phyloP scores from a whole-genome alignment of 768 basidiomycete genomes.

The Pholiota conissans region DNA sequence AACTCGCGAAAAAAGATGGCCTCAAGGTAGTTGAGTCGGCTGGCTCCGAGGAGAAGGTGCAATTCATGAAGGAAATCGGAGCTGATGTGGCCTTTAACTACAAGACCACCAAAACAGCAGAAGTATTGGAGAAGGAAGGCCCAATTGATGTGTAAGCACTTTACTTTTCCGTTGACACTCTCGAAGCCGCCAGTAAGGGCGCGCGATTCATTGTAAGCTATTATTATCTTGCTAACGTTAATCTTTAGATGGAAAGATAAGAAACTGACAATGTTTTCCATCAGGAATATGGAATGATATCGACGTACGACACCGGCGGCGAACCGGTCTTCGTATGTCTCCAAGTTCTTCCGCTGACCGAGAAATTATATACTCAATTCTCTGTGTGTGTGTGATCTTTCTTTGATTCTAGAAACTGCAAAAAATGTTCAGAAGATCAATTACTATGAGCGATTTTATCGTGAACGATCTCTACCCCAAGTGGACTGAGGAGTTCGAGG shows the following conservation, averaged over 20 bases:
- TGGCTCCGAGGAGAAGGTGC: constrained; percentile 71
- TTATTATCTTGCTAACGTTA: background rate
- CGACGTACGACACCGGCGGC: constrained; percentile 33
- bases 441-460: constrained; percentile 38
- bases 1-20: constrained; percentile 51
- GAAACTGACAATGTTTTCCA: background rate
- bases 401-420: constrained; percentile 35
- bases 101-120: constrained; percentile 54
- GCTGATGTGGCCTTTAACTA: constrained; percentile 75
- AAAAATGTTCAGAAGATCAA: constrained; percentile 35
- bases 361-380: background rate
- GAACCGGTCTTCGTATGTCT: constrained; percentile 26
- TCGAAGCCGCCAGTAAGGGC: constrained; percentile 40
- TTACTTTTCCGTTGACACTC: constrained; percentile 40
- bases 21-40: constrained; percentile 71
- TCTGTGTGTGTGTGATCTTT: no score
- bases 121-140: constrained; percentile 57
- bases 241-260: background rate
- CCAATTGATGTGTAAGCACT: constrained; percentile 41
- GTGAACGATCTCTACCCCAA: constrained; percentile 26
- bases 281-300: constrained; percentile 44
- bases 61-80: constrained; percentile 58
- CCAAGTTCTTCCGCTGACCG: no score
- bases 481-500: constrained; percentile 40
- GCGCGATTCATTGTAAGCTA: constrained; percentile 52